Conservation (phyloP, 176 grass and related monocot species). For the Typha latifolia region DNA sequence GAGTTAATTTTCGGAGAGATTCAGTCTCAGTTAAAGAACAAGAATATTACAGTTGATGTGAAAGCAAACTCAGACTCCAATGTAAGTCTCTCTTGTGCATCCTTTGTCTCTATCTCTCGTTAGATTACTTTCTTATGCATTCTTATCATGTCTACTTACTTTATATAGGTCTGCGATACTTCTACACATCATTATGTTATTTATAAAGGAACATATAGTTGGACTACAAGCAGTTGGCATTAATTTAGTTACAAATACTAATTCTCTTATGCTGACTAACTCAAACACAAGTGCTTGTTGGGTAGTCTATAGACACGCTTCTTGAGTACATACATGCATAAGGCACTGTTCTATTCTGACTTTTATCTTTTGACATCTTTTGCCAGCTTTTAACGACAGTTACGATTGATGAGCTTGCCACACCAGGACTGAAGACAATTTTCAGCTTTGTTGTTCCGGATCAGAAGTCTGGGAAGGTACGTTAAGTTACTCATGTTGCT, state of each 20-base stretch:
- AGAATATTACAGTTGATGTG: slow-evolving; percentile 23
- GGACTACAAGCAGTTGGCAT: too few relatives aligned
- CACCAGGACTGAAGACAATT: slow-evolving; percentile 20
- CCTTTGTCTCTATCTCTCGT: background rate
- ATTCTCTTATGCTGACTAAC: too few relatives aligned
- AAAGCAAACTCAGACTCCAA: slow-evolving; percentile 23
- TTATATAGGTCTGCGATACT: too few relatives aligned
- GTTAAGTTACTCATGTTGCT: background rate
- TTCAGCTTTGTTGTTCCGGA: slow-evolving; percentile 24
- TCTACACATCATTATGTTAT: too few relatives aligned
- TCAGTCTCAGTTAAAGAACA: slow-evolving; percentile 23
- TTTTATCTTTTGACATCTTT: slow-evolving; percentile 1
- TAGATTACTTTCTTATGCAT: too few relatives aligned
- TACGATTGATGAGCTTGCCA: slow-evolving; percentile 20
- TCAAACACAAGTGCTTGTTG: too few relatives aligned
- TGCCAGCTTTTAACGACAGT: slow-evolving; percentile 13
- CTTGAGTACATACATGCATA: too few relatives aligned
- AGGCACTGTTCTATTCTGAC: background rate
- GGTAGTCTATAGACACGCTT: too few relatives aligned
- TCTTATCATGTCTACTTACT: too few relatives aligned
- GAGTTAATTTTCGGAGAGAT: slow-evolving; percentile 21
- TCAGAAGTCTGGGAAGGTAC: slow-evolving; percentile 22
- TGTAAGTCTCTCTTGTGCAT: slow-evolving; percentile 1
- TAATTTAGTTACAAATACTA: too few relatives aligned
- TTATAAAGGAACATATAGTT: too few relatives aligned